Conservation (phyloP, 257 asterid species). For the Cynanchum wilfordii region DNA sequence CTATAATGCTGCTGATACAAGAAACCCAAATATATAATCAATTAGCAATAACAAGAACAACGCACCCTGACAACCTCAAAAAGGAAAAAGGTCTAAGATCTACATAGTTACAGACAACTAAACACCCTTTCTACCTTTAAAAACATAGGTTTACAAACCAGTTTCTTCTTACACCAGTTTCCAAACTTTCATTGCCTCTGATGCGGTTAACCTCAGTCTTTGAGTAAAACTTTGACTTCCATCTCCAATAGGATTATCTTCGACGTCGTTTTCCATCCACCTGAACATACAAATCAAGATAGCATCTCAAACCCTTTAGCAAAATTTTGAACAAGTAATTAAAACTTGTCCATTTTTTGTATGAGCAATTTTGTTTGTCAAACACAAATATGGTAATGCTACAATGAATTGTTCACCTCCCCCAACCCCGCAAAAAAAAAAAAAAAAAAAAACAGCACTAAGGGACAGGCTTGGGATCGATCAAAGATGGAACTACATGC, state of each 20-base stretch:
- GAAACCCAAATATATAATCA: slow-evolving; percentile 6
- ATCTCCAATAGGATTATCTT: slow-evolving; percentile 28
- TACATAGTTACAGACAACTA: slow-evolving; percentile 46
- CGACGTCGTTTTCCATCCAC: slow-evolving; percentile 79
- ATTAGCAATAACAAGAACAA: neutral
- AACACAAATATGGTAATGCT: neutral
- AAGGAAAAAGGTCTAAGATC: slow-evolving; percentile 18
- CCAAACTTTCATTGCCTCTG: slow-evolving; percentile 20
- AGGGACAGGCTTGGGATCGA: neutral
- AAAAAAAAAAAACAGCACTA: neutral
- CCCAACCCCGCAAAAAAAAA: too few relatives aligned
- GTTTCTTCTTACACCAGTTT: slow-evolving; percentile 19
- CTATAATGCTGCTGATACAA: slow-evolving; percentile 12
- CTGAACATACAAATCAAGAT: slow-evolving; percentile 34
- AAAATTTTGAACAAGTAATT: neutral
- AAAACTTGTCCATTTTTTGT: neutral
- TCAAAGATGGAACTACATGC: neutral
- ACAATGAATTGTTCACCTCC: neutral
- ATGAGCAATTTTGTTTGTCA: neutral
- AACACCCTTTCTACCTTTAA: slow-evolving; percentile 32
- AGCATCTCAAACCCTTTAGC: neutral
- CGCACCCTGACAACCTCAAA: neutral
- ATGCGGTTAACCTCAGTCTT: slow-evolving; percentile 28
- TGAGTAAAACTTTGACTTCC: slow-evolving; percentile 23
- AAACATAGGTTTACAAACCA: slow-evolving; percentile 32